Evolutionary conservation across 805 yeast genomes (phyloP), one percentile per base, ranked within the genome.

Genomic region (Metschnikowia chrysomelidarum): DNA sequence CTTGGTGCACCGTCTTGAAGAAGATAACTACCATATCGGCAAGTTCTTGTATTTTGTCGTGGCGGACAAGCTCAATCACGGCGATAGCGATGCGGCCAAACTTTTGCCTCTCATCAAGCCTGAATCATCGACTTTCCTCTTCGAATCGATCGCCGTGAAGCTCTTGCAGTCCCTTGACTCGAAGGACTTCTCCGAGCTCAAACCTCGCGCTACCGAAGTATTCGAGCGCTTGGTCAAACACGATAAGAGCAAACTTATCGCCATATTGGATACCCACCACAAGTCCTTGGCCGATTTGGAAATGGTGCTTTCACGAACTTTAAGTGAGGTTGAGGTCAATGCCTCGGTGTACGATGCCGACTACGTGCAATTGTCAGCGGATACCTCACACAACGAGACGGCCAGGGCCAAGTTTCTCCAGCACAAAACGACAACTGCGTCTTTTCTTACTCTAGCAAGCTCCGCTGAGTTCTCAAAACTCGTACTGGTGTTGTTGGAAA

Each of bases 221-320:
- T 49, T 62, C 20, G 62, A 60, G 31, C 40, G 36, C 11, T 42
- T 58, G 33, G 40, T 54, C 29, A 47, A 47, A 24, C 10, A 33
- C 9, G 43, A 62, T 41, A 25, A 40, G n/a, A 49, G 44, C 10
- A 40, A 44, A 20, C 57, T 66, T 35, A 20, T 32, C 9, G 30
- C 46, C 19, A 25, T 36, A 5, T 54, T 66, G 44, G 41, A 44
- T 13, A 32, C 34, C 0, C 30, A 40, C 34, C 40, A 44, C 15
- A 38, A 53, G 29, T 48, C 51, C 16, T 29, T 67, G 17, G 43
- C 54, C 13, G 71, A 64, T 16, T 59, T 68, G 47, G 73, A 67
- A 62, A 74, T 87, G 69, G 69, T 73, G 35, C 62, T 87, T 29
- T 84, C 86, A 60, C 71, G 82, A 1, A 79, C 89, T 0, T 59